These are phyloP conservation scores for Rhodotorula kratochvilovae DNA, from an alignment of 768 basidiomycete genomes.

Conservation along the genomic window DNA sequence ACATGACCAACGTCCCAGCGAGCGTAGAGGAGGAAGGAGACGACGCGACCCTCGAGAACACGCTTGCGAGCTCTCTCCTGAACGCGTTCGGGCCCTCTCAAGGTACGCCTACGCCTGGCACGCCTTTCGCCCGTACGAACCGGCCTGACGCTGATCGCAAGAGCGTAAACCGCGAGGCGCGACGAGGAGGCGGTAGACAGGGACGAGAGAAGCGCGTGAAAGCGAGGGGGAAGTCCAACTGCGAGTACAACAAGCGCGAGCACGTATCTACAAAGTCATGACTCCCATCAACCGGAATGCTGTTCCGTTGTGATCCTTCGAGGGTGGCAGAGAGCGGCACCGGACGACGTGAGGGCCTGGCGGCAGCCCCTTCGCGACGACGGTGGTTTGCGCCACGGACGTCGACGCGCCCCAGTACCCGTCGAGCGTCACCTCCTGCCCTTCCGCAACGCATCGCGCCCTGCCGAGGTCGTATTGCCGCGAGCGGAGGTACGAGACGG, in stretches of 20 bases:
- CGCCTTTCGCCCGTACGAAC: too few species aligned
- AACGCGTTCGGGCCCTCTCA: too few species aligned
- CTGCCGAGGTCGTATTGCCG: conserved; percentile 10
- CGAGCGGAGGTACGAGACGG: conserved; percentile 12
- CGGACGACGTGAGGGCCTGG: not conserved
- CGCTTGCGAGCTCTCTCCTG: too few species aligned
- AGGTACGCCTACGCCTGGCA: too few species aligned
- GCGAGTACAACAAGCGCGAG: not conserved
- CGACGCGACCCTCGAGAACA: too few species aligned
- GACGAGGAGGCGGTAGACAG: too few species aligned
- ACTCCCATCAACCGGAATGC: conserved; percentile 7
- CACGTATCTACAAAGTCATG: not conserved
- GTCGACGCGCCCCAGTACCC: not conserved
- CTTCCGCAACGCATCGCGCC: not conserved
- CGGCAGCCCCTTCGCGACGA: not conserved
- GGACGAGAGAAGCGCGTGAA: too few species aligned
- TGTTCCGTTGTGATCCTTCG: too few species aligned
- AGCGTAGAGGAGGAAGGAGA: not conserved
- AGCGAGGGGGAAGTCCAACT: too few species aligned
- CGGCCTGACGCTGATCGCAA: too few species aligned
- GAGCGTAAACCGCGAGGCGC: too few species aligned
- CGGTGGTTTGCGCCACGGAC: not conserved
- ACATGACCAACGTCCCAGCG: not conserved
- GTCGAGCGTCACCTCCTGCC: not conserved
- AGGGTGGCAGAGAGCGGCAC: not conserved